Percentiles rank a stretch among this genome's conserved stretches.
These are phyloP conservation scores for Cyanidiococcus yangmingshanensis DNA, from an alignment of 23 red algal genomes.

Conservation along the genomic window DNA sequence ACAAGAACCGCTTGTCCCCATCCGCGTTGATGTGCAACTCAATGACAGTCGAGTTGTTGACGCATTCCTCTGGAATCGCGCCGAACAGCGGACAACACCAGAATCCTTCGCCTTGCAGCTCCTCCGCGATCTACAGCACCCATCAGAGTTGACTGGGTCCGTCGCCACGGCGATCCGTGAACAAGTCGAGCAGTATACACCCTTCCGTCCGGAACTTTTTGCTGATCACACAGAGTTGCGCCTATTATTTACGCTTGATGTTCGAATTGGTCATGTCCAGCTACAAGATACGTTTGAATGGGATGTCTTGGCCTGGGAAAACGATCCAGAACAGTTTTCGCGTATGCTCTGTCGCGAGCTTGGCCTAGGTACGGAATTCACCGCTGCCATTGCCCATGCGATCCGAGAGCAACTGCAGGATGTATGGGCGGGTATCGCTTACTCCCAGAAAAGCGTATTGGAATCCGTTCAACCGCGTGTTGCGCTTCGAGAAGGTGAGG, in stretches of 20 bases:
- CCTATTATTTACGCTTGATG: constrained; percentile 57
- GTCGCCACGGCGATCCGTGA: constrained; percentile 27
- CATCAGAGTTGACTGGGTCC: constrained; percentile 8
- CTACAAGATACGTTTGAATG: constrained; percentile 83
- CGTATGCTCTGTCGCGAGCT: constrained; percentile 50
- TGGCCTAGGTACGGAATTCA: constrained; percentile 53
- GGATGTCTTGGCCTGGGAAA: constrained; percentile 35
- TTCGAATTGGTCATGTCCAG: constrained; percentile 62
- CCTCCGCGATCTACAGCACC: constrained; percentile 35
- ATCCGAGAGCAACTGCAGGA: constrained; percentile 62
- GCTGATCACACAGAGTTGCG: constrained; percentile 36
- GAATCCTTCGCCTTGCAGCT: constrained; percentile 52
- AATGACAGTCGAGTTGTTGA: constrained; percentile 42
- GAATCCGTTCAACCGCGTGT: background rate
- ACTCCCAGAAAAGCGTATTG: background rate
- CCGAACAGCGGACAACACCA: constrained; percentile 42
- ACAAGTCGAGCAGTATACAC: constrained; percentile 20
- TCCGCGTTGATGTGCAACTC: constrained; percentile 57
- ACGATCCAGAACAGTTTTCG: constrained; percentile 74
- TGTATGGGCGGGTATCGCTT: background rate
- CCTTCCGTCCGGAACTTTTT: background rate
- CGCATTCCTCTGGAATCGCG: constrained; percentile 49
- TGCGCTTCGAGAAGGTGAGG: background rate
- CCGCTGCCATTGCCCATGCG: constrained; percentile 48
- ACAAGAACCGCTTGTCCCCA: constrained; percentile 72